Evolutionary conservation across 2,329 filamentous ascomycete species (phyloP), one percentile per base, ranked within the genome.

Genomic region (Monascus ruber): DNA sequence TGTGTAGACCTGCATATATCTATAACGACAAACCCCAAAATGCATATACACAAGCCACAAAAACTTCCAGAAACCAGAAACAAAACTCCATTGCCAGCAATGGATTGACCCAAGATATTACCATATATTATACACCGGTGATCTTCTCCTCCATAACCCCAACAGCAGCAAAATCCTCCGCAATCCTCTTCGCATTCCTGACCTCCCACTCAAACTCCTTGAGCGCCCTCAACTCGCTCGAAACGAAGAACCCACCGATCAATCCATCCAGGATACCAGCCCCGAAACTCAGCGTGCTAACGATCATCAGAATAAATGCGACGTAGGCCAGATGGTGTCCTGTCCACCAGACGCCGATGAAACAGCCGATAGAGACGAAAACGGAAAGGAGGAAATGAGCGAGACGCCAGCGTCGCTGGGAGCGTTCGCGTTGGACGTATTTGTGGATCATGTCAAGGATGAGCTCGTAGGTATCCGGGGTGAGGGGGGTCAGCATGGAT

Each of bases 161-260:
- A 35, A 32, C 42, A 36, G 33, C 33, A 11, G 38, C 40, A 43
- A 46, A 38, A 4, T 11, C n/a, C 32, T 36, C 26, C 7, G 34
- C 34, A 28, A 36, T 36, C 32, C 51, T 45, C 44, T 59, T 79
- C 8, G 81, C 81, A 56, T 83, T 88, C 37, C 68, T 68, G 25
- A 96, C 80, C 62, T 98, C 91, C 83, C 86, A 95, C 58, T 91
- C 79, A 64, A 96, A 96, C 66, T 98, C 91, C 52, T 78, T 81
- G 39, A 98, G 66, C 4, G 83, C 81, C 42, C 86, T 74, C 42
- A 95, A 64, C 65, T 98, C 91, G 44, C 79, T 79, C 7, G 82
- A 80, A 42, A 94, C 81, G 59, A 98, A 98, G 36, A 96, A 62
- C 0, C 91, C 73, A 0, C 87, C 83, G 58, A 96, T 84, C 32